Evolutionary conservation across 208 protist genomes (phyloP), one percentile per base, ranked within the genome.

Genomic region (Leishmania gerbilli): DNA sequence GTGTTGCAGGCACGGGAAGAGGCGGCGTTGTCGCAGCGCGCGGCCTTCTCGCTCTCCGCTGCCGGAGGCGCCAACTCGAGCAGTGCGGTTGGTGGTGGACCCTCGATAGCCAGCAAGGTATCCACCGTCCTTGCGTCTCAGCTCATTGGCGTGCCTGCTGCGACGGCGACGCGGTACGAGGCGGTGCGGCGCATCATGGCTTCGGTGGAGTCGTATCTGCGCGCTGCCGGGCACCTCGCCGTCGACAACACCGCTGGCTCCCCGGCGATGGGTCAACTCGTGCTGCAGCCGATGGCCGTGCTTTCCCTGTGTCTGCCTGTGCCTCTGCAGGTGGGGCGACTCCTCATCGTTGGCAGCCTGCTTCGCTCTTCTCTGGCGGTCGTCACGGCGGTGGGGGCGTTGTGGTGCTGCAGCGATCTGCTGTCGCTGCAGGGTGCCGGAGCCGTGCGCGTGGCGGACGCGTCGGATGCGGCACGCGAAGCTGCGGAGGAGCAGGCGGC

Each of bases 1-100:
- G 74, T 93, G 24, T 77, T 97, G 51, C 89, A 95, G 74, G 91
- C 91, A 27, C 81, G 86, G 15, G 91, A 94, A 74, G 90, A 96
- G 77, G 92, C 86, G 9, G 71, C 55, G 40, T 1, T 83, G 81
- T 65, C 79, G 51, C 76, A 85, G 56, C 79, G 84, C 11, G 75
- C 68, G 2, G 65, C 60, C 42, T 72, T 82, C 13, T 31, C 64
- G 34, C 56, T 49, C 40, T 79, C 72, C 55, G 56, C 45, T 19
- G 74, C 71, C 5, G 31, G 62, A 68, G 75, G 45, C 9, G 45
- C 42, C 49, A 62, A 53, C 68, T 13, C n/a, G 24, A 77, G 51
- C 72, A 67, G 58, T 65, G 56, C 24, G 17, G 58, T 34, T 9
- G 42, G 42, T 53, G 53, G 65, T 34, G 65, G 45, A 6, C 47